Base-by-base conservation (phyloP, 495 filamentous ascomycete species). In the Aspergillus sclerotiicarbonarius region DNA sequence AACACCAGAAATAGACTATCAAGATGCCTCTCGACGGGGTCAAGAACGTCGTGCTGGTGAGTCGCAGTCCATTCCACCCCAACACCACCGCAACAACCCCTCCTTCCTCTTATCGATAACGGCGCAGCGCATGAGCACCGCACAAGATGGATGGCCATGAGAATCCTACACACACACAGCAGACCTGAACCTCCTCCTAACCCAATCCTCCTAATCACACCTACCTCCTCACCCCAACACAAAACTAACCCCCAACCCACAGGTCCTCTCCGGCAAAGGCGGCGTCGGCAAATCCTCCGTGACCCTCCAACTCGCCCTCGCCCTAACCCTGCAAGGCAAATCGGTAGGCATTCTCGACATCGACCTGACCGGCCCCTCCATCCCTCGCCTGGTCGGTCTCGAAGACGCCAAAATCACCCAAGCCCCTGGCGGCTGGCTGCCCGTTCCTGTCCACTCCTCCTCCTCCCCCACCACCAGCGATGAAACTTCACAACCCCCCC, bases 201-300 rank as follows among this genome's bases (percentile, higher is more conserved):
- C 8, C 32, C 16, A 33, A 25, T 8, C 5, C 6, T 31, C 37
- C 8, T 41, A 15, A 12, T 41, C 37, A 4, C 10, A 1, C 37
- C 37, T 15, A 1, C 33, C 41, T 13, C 25, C 16, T 31, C 46
- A 56, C 13, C 30, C 10, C 43, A 21, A 48, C 39, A 8, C 21
- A 12, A 1, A 53, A 53, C 13, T 35, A 35, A 35, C 33, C 33
- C 33, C 33, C 33, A 25, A 48, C 43, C 25, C 55, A 30, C 58
- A 79, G 76, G 71, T 98, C 61, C 90, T 98, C 57, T 98, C 95
- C 6, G 94, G 94, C 64, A 98, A 98, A 79, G 94, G 94, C 60
- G 94, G 94, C 58, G 94, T 98, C 3, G 94, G 94, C 13, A 98
- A 98, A 80, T 98, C 94, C 54, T 96, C 92, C 48, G 84, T 96